A percentile compares a stretch with the other conserved stretches of the same genome.
Conservation (phyloP, 805 yeast genomes). For the Blastobotrys mokoenaii region DNA sequence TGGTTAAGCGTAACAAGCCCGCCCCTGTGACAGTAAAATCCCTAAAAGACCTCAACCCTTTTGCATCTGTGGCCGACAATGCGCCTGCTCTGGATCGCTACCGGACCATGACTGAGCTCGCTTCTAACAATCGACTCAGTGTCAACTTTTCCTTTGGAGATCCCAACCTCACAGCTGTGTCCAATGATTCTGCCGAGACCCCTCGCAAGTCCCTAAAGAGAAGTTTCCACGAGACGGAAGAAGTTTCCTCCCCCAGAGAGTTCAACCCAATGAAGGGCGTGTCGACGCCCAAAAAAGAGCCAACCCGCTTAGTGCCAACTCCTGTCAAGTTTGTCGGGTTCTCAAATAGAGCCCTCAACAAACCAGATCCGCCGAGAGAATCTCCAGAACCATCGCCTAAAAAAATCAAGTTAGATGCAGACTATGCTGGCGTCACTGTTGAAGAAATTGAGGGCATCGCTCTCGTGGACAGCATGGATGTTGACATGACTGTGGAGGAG, state of each 20-base stretch:
- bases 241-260: too few relatives aligned
- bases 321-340: constrained; percentile 4
- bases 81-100: constrained; percentile 1
- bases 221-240: not conserved
- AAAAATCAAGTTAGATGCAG: not conserved
- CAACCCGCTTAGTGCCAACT: not conserved
- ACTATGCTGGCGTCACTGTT: not conserved
- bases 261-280: constrained; percentile 2
- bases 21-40: not conserved
- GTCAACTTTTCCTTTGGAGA: constrained; percentile 10
- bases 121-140: constrained; percentile 1
- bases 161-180: not conserved
- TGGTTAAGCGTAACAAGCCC: not conserved
- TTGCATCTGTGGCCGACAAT: not conserved
- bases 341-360: constrained; percentile 1
- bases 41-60: constrained; percentile 5
- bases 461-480: not conserved
- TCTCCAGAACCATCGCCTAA: not conserved
- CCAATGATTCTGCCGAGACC: not conserved
- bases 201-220: not conserved
- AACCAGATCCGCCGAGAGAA: not conserved
- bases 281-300: not conserved
- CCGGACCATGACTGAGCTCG: constrained; percentile 6
- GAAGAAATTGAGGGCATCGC: not conserved
- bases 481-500: not conserved